Conservation (phyloP, 1,284 basidiomycete genomes). For the Singerocomus inundabilis region DNA sequence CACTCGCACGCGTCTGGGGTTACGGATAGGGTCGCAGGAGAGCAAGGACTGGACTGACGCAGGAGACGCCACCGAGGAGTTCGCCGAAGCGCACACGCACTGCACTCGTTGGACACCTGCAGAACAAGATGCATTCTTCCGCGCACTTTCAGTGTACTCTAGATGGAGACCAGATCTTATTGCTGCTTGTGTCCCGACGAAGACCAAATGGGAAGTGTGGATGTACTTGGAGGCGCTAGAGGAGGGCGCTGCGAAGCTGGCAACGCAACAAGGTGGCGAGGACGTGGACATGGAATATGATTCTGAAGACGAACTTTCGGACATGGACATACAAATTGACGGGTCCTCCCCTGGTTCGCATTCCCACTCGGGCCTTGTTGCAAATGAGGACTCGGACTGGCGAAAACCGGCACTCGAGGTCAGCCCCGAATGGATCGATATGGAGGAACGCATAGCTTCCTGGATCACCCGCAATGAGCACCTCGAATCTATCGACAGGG, state of each 20-base stretch:
- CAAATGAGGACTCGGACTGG: not conserved
- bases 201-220: constrained; percentile 30
- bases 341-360: not conserved
- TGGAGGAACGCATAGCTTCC: constrained; percentile 58
- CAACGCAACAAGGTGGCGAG: not conserved
- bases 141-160: constrained; percentile 35
- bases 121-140: constrained; percentile 74
- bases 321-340: constrained; percentile 4
- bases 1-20: constrained; percentile 22
- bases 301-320: not conserved
- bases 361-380: constrained; percentile 5
- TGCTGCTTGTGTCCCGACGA: constrained; percentile 30
- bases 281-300: constrained; percentile 1
- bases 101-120: constrained; percentile 52
- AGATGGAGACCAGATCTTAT: constrained; percentile 36
- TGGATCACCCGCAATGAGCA: constrained; percentile 38
- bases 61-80: not conserved
- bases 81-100: not conserved
- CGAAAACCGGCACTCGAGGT: constrained; percentile 53
- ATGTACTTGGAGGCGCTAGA: constrained; percentile 33
- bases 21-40: not conserved
- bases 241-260: constrained; percentile 19
- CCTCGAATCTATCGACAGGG: constrained; percentile 9
- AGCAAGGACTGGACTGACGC: not conserved
- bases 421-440: constrained; percentile 54